These are phyloP conservation scores for Kandelia obovata DNA, from an alignment of 345 rosid genomes.

Conservation along the genomic window DNA sequence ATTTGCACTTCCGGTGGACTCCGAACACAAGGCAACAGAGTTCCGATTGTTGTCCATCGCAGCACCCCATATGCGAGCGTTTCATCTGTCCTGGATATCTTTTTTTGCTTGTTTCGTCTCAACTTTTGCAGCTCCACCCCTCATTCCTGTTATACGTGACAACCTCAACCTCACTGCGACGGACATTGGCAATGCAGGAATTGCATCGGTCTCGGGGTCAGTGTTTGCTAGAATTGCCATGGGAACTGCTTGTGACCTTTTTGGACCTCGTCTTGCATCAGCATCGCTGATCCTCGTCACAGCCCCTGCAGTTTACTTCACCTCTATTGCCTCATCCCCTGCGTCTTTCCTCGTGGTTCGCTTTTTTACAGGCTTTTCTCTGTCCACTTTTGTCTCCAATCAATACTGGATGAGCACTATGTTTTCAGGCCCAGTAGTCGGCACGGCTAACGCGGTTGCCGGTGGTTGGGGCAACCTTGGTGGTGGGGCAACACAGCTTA, in stretches of 20 bases:
- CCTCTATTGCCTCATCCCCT: conserved; percentile 57
- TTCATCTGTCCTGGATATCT: conserved; percentile 83
- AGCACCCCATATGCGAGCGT: conserved; percentile 82
- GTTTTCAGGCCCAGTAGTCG: conserved; percentile 70
- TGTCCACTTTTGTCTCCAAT: conserved; percentile 81
- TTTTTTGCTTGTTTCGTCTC: conserved; percentile 85
- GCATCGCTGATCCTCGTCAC: conserved; percentile 75
- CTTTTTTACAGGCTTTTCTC: conserved; percentile 74
- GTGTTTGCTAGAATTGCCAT: conserved; percentile 76
- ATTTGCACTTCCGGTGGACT: conserved; percentile 73
- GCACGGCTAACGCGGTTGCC: conserved; percentile 77
- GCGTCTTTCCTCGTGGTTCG: conserved; percentile 63
- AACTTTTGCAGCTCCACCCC: conserved; percentile 84
- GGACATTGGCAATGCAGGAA: conserved; percentile 85
- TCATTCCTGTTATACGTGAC: conserved; percentile 80
- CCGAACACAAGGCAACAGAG: conserved; percentile 72
- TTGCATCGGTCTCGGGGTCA: conserved; percentile 86
- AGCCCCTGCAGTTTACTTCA: conserved; percentile 77
- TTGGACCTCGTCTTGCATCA: conserved; percentile 90
- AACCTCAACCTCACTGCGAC: conserved; percentile 78
- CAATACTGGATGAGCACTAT: conserved; percentile 98
- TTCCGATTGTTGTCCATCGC: conserved; percentile 65
- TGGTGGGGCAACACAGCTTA: conserved; percentile 85
- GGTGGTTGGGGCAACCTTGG: conserved; percentile 97
- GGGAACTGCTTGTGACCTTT: conserved; percentile 79